Evolutionary conservation across 176 grass and related monocot genomes (phyloP), one percentile per base, ranked within the genome.

Genomic region (Eremochloa ophiuroides): DNA sequence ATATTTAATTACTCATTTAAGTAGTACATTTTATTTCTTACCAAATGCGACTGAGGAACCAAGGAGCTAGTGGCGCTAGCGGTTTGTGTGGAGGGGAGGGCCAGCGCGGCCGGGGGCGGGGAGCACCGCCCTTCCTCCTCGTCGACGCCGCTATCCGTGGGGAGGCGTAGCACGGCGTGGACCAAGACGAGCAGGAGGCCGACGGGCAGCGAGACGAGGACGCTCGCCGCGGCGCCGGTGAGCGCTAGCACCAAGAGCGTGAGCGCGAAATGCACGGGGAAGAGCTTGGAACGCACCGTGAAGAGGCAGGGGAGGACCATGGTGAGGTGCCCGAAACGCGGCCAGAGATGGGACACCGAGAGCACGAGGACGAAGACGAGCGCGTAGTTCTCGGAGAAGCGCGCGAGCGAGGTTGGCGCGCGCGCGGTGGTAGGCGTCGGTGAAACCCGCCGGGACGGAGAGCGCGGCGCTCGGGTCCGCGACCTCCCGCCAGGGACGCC

Each of bases 351-450:
- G 29, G 89, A 94, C 76, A 86, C 3, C 83, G 88, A 92, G 62
- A 95, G 44, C 81, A 95, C 39, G 76, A 40, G 3, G 34, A 98
- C 90, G 53, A 91, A 88, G 55, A 91, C 1, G 71, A 98, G 86
- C 30, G 79, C 84, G 84, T 95, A 98, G 87, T 98, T 98, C 79
- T 87, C 85, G 61, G 90, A n/a, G 76, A 98, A 98, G 82, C 87
- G 84, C 37, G n/a, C n/a, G n/a, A n/a, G 71, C 67, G 35, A 89
- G 68, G 88, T 95, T 98, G 40, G 88, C 81, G 56, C 85, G 87
- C 51, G 87, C 81, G 20, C 96, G 90, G 18, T 55, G n/a, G 78
- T 93, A 89, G 27, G 90, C 79, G 23, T 78, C 74, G 33, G 84
- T 6, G 79, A 91, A 27, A 6, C 76, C 85, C 27, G 77, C 83